Base-by-base conservation (phyloP, 495 filamentous ascomycete genomes). In the Podospora fimiseda region DNA sequence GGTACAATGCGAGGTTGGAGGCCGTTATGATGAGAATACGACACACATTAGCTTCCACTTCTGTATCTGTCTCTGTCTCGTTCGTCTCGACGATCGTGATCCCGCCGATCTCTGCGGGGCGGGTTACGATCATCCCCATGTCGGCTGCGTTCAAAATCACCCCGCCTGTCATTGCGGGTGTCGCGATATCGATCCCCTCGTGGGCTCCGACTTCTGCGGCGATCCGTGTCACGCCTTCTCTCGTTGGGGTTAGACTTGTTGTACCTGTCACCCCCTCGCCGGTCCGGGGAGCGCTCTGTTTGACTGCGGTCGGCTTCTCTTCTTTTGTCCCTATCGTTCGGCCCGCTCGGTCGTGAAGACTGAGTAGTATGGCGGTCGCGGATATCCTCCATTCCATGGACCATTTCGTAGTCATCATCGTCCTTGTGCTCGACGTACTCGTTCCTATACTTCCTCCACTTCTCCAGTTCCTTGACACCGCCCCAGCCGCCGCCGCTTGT, bases 401-500 rank as follows among this genome's bases (percentile, higher is more conserved):
- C 83, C 83, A 95, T 91, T 19, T 76, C 75, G 61, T 93, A 90
- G 13, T 78, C 70, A 42, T 79, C 68, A 11, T 72, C 69, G n/a
- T 47, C 44, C n/a, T 48, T 69, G n/a, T 57, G 66, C 21, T 64
- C 67, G 24, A 68, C 60, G n/a, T 85, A 81, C 20, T 86, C 84
- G 18, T 82, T 82, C 50, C 89, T 80, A 63, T 96, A 98, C 57
- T 97, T 90, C 44, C 87, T 79, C 72, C 89, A 87, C 75, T 90
- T 89, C 72, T 97, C 90, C 43, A 98, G 70, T 53, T 82, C 79
- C 36, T 81, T 81, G 16, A 96, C 86, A 48, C 93, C 93, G 53
- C 94, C 93, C 74, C 95, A 97, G 13, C 90, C 90, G 33, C 92
- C 92, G 6, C 87, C 86, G 40, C 86, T 86, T 22, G 58, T 60